These are phyloP conservation scores for Psilocybe azurescens DNA, from an alignment of 768 basidiomycete genomes.

Conservation along the genomic window DNA sequence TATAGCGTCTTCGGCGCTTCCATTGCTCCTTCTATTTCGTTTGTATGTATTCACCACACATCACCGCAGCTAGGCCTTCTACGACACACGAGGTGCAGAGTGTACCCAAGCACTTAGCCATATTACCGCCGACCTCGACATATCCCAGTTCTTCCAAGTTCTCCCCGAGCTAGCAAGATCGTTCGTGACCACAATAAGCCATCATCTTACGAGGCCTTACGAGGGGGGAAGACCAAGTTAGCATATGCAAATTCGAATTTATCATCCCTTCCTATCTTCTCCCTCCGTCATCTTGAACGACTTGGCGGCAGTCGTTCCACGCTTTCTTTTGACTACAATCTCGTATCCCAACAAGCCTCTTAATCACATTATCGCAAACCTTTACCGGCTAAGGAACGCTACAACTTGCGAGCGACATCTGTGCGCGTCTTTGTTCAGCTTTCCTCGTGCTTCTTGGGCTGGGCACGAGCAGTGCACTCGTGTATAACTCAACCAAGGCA, in stretches of 20 bases:
- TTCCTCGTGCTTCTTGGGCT: constrained; percentile 13
- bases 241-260: background rate
- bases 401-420: background rate
- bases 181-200: background rate
- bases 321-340: background rate
- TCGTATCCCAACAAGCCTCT: background rate
- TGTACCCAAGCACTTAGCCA: background rate
- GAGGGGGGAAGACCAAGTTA: background rate
- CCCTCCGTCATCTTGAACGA: background rate
- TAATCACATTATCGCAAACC: background rate
- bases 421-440: background rate
- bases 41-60: background rate
- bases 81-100: background rate
- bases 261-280: background rate
- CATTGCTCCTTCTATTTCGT: background rate
- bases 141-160: background rate
- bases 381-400: background rate
- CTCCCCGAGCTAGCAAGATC: background rate
- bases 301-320: background rate
- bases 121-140: background rate
- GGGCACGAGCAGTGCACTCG: background rate
- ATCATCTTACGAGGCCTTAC: background rate
- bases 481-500: background rate
- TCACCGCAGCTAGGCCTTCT: no score
- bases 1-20: background rate